phyloP scores from a whole-genome alignment of 495 filamentous ascomycete species.

The Chaetomidium leptoderma region DNA sequence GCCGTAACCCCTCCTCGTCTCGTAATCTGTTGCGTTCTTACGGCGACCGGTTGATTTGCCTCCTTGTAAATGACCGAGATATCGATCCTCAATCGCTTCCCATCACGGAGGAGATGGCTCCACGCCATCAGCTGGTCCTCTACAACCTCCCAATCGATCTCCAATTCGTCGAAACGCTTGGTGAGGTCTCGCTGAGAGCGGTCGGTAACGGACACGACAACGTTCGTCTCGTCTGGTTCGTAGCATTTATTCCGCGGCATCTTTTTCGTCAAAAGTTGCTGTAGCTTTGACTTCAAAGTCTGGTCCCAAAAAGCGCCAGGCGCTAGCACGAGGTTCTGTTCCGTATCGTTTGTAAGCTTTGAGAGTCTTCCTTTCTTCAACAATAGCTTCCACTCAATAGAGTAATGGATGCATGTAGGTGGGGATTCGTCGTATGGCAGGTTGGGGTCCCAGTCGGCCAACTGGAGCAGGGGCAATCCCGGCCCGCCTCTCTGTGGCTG shows the following conservation, averaged over 20 bases:
- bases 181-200: constrained; percentile 19
- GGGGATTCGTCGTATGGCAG: constrained; percentile 23
- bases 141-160: constrained; percentile 20
- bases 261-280: constrained; percentile 20
- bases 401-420: constrained; percentile 31
- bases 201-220: constrained; percentile 22
- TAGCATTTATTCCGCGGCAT: constrained; percentile 18
- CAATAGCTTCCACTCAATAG: constrained; percentile 28
- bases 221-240: constrained; percentile 24
- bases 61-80: constrained; percentile 27
- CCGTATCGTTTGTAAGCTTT: constrained; percentile 28
- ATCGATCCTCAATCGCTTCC: constrained; percentile 25
- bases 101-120: constrained; percentile 21
- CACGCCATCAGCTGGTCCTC: constrained; percentile 19
- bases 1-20: constrained; percentile 13
- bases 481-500: constrained; percentile 8
- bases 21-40: constrained; percentile 4
- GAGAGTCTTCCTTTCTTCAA: constrained; percentile 25
- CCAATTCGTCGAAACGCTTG: constrained; percentile 23
- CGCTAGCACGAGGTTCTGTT: constrained; percentile 28
- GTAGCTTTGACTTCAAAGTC: constrained; percentile 19
- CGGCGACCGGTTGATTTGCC: neutral
- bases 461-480: constrained; percentile 19
- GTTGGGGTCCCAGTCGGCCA: constrained; percentile 22
- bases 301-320: constrained; percentile 18